Base-by-base conservation (phyloP, 371 early-diverging fungal genomes). In the Dinochytrium kinnereticum region DNA sequence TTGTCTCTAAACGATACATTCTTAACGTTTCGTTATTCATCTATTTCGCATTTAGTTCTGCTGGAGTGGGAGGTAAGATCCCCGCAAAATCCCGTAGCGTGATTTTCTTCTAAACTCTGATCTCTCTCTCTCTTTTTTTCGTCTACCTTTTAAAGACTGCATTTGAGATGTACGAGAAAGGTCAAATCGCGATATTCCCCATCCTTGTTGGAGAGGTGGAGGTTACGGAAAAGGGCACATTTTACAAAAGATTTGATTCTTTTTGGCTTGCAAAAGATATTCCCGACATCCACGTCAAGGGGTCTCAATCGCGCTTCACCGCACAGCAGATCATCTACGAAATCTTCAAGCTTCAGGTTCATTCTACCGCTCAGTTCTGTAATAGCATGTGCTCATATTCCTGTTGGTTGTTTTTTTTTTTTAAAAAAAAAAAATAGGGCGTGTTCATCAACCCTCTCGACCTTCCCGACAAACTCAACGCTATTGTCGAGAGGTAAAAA, bases 371-470 rank as follows among this genome's bases (percentile, higher is more conserved):
- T n/a, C n/a, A n/a, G n/a, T n/a, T n/a, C n/a, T n/a, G n/a, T n/a
- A n/a, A n/a, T n/a, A n/a, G n/a, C n/a, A n/a, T n/a, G n/a, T n/a
- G n/a, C n/a, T n/a, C n/a, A n/a, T n/a, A n/a, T 34, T 38, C 17
- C 64, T 53, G 10, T 15, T 24, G 55, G 26, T 19, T 44, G 7
- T 26, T 53, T 53, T 53, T 26, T 38, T 38, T 13, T 36, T 61
- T 61, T 21, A 7, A 61, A 7, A n/a, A n/a, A n/a, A n/a, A n/a
- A n/a, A n/a, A n/a, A n/a, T n/a, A 61, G 53, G 74, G 74, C 24
- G 50, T 74, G 21, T 74, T 74, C 34, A 1, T 74, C 34, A 74
- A 74, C 51, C 74, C 74, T 17, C 26, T 34, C 7, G 74, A 74
- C 21, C n/a, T 74, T 28, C 19, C 10, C 13, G 74, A 74, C 50